Evolutionary conservation across 176 grass and related monocot genomes (phyloP), one percentile per base, ranked within the genome.

Genomic region (Stipa capillata): DNA sequence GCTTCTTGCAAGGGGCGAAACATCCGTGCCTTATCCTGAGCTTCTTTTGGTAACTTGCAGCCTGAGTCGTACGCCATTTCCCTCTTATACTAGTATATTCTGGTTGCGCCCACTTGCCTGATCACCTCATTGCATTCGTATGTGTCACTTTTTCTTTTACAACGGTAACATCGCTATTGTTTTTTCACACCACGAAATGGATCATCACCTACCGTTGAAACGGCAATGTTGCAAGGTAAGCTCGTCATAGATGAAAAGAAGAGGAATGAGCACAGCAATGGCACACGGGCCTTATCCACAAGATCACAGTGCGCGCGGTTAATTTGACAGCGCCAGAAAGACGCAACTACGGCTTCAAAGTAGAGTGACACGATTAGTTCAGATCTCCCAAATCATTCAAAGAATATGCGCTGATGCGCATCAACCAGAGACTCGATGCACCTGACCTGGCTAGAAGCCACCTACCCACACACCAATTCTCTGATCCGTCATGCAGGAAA

Each of bases 1-100:
- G 7, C 71, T 52, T 51, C 74, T 47, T 76, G 37, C 1, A 20
- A 20, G 15, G 68, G 42, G 12, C 74, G 74, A 71, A 78, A 17
- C 63, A 11, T 84, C 82, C 61, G 40, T 20, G 72, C 31, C 47
- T 58, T 41, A 68, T 84, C 57, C 66, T 79, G 7, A 11, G 20
- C 31, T 70, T 20, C 53, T 2, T 44, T 35, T 9, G 25, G 35
- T 17, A 8, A 31, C 16, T 68, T 34, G 52, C 18, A 34, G 39
- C 51, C 27, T 15, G 25, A 23, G 36, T 7, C 14, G 45, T 10
- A 29, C 24, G n/a, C 35, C 79, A 43, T 56, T 16, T 2, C 62
- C n/a, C n/a, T n/a, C n/a, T n/a, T n/a, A n/a, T 79, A 5, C 0
- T 4, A 21, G 8, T n/a, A 29, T 18, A 28, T 15, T 35, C 31